Evolutionary conservation across 1,139 yeast species (phyloP).

Genomic region (Suhomyces panamericanus): DNA sequence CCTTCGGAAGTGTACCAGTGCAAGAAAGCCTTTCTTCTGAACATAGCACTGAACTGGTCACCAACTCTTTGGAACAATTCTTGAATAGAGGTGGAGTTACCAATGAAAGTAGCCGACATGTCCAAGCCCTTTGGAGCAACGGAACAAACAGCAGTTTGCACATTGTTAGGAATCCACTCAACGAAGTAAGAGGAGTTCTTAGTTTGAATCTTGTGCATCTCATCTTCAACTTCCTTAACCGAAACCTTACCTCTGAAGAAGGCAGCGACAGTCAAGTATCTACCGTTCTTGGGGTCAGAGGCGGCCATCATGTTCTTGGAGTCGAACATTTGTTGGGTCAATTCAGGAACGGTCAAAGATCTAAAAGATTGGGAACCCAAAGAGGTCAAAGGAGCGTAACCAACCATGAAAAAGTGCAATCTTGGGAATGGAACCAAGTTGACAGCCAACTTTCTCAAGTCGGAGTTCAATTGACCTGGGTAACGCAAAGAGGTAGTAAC

Average conservation of each 20-base stretch:
- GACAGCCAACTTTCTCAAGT: slow-evolving; percentile 86
- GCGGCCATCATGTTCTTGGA: slow-evolving; percentile 96
- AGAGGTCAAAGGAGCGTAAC: slow-evolving; percentile 88
- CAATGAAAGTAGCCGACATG: slow-evolving; percentile 89
- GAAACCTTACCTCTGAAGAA: slow-evolving; percentile 93
- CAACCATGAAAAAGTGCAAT: slow-evolving; percentile 92
- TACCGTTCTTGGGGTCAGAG: slow-evolving; percentile 85
- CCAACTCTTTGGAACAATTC: slow-evolving; percentile 88
- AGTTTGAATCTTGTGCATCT: slow-evolving; percentile 81
- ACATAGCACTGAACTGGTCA: slow-evolving; percentile 88
- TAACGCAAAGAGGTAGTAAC: slow-evolving; percentile 85
- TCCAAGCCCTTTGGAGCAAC: slow-evolving; percentile 85
- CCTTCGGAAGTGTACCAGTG: slow-evolving; percentile 96
- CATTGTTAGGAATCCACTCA: slow-evolving; percentile 97
- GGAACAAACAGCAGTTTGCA: slow-evolving; percentile 89
- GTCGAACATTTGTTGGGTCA: slow-evolving; percentile 91
- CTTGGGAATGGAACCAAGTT: slow-evolving; percentile 94
- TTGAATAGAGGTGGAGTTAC: slow-evolving; percentile 90
- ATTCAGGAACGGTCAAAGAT: slow-evolving; percentile 82
- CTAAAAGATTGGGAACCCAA: slow-evolving; percentile 79
- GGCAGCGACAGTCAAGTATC: slow-evolving; percentile 92
- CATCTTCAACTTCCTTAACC: slow-evolving; percentile 90
- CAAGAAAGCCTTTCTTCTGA: slow-evolving; percentile 89
- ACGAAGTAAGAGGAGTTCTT: slow-evolving; percentile 81
- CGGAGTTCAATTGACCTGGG: slow-evolving; percentile 93